Percentiles rank a stretch among this genome's conserved stretches.
Conservation (phyloP, 768 basidiomycete species). For the Cystobasidium tubakii region DNA sequence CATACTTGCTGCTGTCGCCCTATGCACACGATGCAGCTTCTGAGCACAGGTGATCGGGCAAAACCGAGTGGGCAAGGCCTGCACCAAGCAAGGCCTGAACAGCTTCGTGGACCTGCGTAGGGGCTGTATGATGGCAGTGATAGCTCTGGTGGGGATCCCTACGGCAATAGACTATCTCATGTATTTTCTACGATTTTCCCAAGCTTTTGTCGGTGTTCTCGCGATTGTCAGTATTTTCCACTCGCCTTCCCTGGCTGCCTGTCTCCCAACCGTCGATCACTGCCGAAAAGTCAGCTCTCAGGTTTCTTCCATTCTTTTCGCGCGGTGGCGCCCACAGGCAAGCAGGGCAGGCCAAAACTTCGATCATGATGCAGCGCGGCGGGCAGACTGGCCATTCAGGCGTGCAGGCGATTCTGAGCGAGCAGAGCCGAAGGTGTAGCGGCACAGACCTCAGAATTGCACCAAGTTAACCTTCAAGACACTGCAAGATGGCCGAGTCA, state of each 20-base stretch:
- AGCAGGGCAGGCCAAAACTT: not conserved
- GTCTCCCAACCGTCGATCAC: too few species aligned
- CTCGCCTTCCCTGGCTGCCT: not conserved
- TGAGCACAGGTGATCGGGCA: not conserved
- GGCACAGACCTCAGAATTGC: too few species aligned
- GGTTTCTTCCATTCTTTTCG: too few species aligned
- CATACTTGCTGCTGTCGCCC: not conserved
- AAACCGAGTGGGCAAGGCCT: not conserved
- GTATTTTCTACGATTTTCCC: not conserved
- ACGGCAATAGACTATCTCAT: not conserved
- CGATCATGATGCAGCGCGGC: not conserved
- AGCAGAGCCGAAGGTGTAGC: too few species aligned
- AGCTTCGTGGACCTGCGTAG: not conserved
- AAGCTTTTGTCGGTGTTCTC: not conserved
- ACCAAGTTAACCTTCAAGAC: too few species aligned
- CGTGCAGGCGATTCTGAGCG: not conserved
- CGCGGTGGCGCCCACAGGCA: not conserved
- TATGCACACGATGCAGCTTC: too few species aligned
- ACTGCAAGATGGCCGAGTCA: constrained; percentile 30
- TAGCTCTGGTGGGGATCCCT: not conserved
- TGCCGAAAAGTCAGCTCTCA: too few species aligned
- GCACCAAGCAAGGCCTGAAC: not conserved
- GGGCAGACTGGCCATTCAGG: not conserved
- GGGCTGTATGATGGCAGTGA: not conserved
- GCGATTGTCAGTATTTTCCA: not conserved